phyloP scores from a whole-genome alignment of 352 stramenopile species.

The Pythium pyrilobum region DNA sequence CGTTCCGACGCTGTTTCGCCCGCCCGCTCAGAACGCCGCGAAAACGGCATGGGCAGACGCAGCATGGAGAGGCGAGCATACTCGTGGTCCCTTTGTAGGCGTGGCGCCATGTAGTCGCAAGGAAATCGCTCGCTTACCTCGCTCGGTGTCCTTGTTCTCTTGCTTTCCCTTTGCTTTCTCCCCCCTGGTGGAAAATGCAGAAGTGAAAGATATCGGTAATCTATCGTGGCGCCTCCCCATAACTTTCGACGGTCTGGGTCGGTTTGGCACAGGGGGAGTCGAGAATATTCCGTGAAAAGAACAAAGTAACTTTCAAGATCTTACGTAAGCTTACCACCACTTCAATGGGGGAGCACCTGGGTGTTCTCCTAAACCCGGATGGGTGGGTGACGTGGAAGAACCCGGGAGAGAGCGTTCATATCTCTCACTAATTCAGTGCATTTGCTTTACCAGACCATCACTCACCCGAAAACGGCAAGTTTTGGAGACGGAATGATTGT shows the following conservation, averaged over 20 bases:
- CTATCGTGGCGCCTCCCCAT: not conserved
- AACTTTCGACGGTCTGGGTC: conserved; percentile 16
- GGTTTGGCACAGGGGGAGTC: not conserved
- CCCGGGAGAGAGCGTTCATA: not conserved
- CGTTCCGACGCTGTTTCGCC: not conserved
- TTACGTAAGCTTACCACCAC: conserved; percentile 4
- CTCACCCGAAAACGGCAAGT: not conserved
- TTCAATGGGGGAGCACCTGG: conserved; percentile 13
- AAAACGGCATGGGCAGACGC: not conserved
- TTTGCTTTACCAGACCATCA: conserved; percentile 1
- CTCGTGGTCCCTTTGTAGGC: too few species aligned
- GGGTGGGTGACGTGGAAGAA: conserved; percentile 19
- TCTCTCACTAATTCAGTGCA: not conserved
- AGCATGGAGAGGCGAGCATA: not conserved
- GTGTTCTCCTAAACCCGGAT: conserved; percentile 13
- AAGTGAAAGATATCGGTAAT: conserved; percentile 24
- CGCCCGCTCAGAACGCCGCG: not conserved
- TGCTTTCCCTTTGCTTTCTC: conserved; percentile 7
- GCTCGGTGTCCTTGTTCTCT: conserved; percentile 14
- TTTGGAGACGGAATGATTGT: too few species aligned
- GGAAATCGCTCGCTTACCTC: not conserved
- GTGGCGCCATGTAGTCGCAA: not conserved
- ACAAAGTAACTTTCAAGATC: conserved; percentile 17
- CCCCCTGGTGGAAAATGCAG: conserved; percentile 20
- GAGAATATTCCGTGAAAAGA: conserved; percentile 22